Conservation (phyloP, 139 green algal species). For the Coelastrella sp. region DNA sequence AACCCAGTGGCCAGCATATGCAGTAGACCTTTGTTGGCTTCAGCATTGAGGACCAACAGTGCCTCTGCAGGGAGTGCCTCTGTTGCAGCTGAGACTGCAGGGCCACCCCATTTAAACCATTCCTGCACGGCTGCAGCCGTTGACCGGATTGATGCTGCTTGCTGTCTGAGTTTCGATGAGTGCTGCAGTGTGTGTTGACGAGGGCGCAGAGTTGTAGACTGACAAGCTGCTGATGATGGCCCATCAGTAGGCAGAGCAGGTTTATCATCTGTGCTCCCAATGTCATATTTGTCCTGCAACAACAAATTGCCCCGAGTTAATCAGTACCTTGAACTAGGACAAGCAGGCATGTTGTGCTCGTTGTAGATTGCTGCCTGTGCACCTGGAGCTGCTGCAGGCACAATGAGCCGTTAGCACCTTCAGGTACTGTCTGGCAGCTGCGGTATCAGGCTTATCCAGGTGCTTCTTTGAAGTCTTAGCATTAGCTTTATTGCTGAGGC, state of each 20-base stretch:
- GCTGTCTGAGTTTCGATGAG: neutral
- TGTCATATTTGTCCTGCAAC: slow-evolving; percentile 10
- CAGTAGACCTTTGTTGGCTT: slow-evolving; percentile 22
- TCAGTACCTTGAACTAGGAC: no score
- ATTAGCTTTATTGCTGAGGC: neutral
- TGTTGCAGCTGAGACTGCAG: neutral
- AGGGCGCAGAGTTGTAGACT: neutral
- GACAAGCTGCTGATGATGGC: neutral
- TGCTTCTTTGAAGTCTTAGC: neutral
- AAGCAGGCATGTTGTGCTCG: no score
- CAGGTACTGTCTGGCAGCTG: neutral
- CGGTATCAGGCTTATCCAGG: neutral
- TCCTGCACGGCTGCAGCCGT: neutral
- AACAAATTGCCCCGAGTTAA: neutral
- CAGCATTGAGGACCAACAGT: slow-evolving; percentile 1
- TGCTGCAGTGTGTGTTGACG: slow-evolving; percentile 1
- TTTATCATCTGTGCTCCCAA: neutral
- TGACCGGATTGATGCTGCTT: neutral
- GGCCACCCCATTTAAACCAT: neutral
- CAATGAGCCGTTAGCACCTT: neutral
- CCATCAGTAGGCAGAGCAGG: neutral
- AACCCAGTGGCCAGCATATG: slow-evolving; percentile 1
- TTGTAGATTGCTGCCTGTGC: neutral
- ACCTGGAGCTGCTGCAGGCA: neutral
- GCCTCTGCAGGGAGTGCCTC: slow-evolving; percentile 4